Evolutionary conservation across 495 filamentous ascomycete species (phyloP).

Genomic region (Podospora sp.): DNA sequence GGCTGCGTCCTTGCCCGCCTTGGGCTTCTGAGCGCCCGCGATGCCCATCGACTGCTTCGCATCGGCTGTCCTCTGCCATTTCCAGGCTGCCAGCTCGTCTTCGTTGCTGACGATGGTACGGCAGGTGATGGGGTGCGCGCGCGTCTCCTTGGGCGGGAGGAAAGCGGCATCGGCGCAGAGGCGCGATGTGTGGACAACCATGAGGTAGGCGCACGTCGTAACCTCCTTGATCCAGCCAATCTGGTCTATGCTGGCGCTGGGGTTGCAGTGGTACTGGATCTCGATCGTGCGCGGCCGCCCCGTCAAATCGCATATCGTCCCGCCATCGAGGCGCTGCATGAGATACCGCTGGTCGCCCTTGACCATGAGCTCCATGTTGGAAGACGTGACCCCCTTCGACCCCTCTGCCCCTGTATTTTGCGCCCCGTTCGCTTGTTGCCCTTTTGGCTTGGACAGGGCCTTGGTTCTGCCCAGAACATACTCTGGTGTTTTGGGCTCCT

Average conservation of each 20-base stretch:
- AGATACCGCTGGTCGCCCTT: constrained; percentile 87
- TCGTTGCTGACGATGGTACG: constrained; percentile 64
- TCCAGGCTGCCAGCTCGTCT: constrained; percentile 59
- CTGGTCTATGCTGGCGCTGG: constrained; percentile 70
- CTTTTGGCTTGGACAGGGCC: constrained; percentile 29
- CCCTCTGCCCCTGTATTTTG: constrained; percentile 18
- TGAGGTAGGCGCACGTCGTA: constrained; percentile 89
- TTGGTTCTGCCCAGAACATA: constrained; percentile 71
- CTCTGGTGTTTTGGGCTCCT: constrained; percentile 74
- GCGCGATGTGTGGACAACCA: constrained; percentile 91
- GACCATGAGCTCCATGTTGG: constrained; percentile 69
- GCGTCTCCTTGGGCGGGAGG: constrained; percentile 78
- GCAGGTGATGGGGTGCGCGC: constrained; percentile 78
- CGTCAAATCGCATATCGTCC: constrained; percentile 89
- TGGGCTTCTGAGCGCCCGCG: constrained; percentile 37
- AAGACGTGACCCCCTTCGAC: constrained; percentile 41
- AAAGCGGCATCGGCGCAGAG: constrained; percentile 94
- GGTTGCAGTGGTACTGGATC: constrained; percentile 90
- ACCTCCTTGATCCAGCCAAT: constrained; percentile 97
- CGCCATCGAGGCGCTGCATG: constrained; percentile 83
- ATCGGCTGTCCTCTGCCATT: constrained; percentile 55
- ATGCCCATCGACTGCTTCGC: constrained; percentile 53
- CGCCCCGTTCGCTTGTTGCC: constrained; percentile 36
- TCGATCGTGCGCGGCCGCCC: constrained; percentile 83
- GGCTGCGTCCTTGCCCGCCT: constrained; percentile 12